These are phyloP conservation scores for Pythium insidiosum DNA, from an alignment of 352 stramenopile species.

Conservation along the genomic window DNA sequence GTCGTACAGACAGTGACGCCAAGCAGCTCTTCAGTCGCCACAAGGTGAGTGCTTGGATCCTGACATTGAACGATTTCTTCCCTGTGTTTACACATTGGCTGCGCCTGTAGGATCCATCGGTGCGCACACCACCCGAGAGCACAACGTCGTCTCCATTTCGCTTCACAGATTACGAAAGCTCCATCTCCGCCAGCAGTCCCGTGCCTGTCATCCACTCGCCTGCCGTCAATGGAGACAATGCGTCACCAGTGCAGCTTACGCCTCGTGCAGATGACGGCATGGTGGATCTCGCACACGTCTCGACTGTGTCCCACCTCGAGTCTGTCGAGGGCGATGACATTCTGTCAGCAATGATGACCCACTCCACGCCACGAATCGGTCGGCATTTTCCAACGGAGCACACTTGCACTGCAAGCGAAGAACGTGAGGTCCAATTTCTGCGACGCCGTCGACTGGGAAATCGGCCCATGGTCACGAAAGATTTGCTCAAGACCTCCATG, in stretches of 20 bases:
- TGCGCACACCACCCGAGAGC: conserved; percentile 11
- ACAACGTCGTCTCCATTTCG: conserved; percentile 17
- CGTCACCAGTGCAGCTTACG: not conserved
- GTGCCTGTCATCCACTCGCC: not conserved
- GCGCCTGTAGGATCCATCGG: conserved; percentile 10
- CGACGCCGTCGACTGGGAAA: conserved; percentile 38
- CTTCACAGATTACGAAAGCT: conserved; percentile 17
- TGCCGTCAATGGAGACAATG: not conserved
- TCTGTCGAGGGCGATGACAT: conserved; percentile 65
- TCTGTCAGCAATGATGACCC: conserved; percentile 31
- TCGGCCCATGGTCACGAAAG: conserved; percentile 15
- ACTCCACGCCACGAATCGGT: conserved; percentile 28
- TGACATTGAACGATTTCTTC: not conserved
- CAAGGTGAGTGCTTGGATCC: conserved; percentile 1
- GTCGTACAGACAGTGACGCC: not conserved
- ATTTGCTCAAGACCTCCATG: conserved; percentile 16
- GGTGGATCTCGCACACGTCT: conserved; percentile 33
- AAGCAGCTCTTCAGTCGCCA: conserved; percentile 14
- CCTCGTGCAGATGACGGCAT: conserved; percentile 19
- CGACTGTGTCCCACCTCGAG: conserved; percentile 30
- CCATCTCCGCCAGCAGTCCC: conserved; percentile 5
- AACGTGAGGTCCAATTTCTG: conserved; percentile 35
- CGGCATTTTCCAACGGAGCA: conserved; percentile 47
- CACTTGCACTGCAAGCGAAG: conserved; percentile 31
- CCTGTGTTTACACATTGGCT: not conserved